phyloP scores from a whole-genome alignment of 768 basidiomycete genomes.

The Calvatia gigantea region DNA sequence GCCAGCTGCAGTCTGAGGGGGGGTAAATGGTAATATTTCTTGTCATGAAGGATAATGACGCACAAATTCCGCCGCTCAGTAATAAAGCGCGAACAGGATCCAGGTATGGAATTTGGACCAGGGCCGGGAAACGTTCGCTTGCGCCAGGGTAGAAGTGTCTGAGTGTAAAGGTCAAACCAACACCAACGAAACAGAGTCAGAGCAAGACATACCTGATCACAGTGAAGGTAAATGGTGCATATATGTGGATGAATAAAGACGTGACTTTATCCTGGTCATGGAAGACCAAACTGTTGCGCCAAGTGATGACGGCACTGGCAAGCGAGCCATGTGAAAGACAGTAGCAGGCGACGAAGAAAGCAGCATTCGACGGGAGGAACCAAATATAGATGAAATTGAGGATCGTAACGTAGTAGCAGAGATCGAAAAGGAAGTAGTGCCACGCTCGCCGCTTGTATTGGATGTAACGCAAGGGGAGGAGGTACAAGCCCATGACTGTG shows the following conservation, averaged over 20 bases:
- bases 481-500: slow-evolving; percentile 70
- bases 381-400: slow-evolving; percentile 92
- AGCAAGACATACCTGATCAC: slow-evolving; percentile 67
- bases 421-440: slow-evolving; percentile 92
- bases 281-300: slow-evolving; percentile 98
- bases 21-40: slow-evolving; percentile 14
- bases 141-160: slow-evolving; percentile 90
- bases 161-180: not conserved
- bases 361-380: slow-evolving; percentile 73
- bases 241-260: slow-evolving; percentile 92
- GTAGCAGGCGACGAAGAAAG: slow-evolving; percentile 89
- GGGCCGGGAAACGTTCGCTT: slow-evolving; percentile 80
- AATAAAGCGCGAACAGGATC: slow-evolving; percentile 70
- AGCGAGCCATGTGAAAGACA: slow-evolving; percentile 88
- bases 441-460: slow-evolving; percentile 89
- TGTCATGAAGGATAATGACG: slow-evolving; percentile 26
- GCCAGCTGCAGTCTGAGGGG: slow-evolving; percentile 82
- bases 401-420: slow-evolving; percentile 92
- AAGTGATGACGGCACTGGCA: slow-evolving; percentile 94
- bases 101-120: slow-evolving; percentile 65
- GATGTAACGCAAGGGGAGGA: slow-evolving; percentile 81
- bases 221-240: slow-evolving; percentile 87
- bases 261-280: slow-evolving; percentile 97
- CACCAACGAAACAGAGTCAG: not conserved
- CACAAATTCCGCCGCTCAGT: slow-evolving; percentile 81